Conservation (phyloP, 2,329 filamentous ascomycete genomes). For the Whalleya microplaca region DNA sequence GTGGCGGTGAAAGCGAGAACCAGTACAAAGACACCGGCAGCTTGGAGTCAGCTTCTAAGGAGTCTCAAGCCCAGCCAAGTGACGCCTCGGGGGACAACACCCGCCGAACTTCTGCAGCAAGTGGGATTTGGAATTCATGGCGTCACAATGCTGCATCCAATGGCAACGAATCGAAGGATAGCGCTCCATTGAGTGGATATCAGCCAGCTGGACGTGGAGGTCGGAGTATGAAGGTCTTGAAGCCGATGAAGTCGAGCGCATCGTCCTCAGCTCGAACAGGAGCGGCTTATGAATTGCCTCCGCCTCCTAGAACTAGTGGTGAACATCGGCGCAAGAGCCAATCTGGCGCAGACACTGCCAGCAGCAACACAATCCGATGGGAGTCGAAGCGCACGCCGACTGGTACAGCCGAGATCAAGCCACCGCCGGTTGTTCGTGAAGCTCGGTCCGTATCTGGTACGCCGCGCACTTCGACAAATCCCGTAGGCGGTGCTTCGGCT, state of each 20-base stretch:
- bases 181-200: conserved; percentile 64
- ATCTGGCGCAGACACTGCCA: conserved; percentile 38
- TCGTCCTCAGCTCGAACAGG: conserved; percentile 57
- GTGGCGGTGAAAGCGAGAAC: conserved; percentile 49
- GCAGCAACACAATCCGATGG: conserved; percentile 48
- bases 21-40: conserved; percentile 31
- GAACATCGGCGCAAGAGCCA: conserved; percentile 62
- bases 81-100: conserved; percentile 30
- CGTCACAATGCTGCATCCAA: conserved; percentile 57
- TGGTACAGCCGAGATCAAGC: conserved; percentile 33
- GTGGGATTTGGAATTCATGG: conserved; percentile 73
- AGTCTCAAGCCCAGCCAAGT: conserved; percentile 28
- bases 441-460: conserved; percentile 44
- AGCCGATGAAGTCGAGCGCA: conserved; percentile 68
- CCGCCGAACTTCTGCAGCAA: conserved; percentile 42
- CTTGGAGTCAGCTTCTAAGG: conserved; percentile 35
- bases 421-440: conserved; percentile 42
- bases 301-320: conserved; percentile 47
- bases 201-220: conserved; percentile 66
- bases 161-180: conserved; percentile 58
- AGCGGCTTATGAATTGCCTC: conserved; percentile 55
- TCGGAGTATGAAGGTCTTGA: conserved; percentile 88
- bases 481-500: conserved; percentile 87
- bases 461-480: conserved; percentile 70
- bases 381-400: conserved; percentile 56